phyloP scores from a whole-genome alignment of 2,329 filamentous ascomycete species.

The Seiridium unicorne region DNA sequence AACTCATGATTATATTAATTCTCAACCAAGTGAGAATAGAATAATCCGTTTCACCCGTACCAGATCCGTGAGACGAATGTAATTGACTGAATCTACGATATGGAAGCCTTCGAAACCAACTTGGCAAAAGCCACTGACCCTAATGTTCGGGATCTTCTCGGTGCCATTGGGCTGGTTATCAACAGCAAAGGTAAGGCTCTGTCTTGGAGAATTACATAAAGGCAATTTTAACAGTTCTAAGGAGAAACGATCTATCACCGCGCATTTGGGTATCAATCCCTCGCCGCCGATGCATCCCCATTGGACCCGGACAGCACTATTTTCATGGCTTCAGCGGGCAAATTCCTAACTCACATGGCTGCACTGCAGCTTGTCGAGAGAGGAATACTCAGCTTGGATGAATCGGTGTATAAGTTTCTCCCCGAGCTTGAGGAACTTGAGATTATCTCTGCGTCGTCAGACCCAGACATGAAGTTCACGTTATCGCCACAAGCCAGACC shows the following conservation, averaged over 20 bases:
- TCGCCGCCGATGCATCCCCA: background rate
- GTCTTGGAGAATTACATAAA: background rate
- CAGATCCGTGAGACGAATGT: too few species aligned
- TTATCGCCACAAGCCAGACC: conserved; percentile 11
- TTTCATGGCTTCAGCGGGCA: conserved; percentile 15
- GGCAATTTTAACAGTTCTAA: background rate
- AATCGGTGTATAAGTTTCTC: conserved; percentile 39
- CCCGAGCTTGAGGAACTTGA: conserved; percentile 41
- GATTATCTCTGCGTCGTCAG: conserved; percentile 40
- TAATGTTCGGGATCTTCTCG: background rate
- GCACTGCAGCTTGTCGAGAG: conserved; percentile 46
- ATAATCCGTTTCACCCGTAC: too few species aligned
- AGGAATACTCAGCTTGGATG: conserved; percentile 41
- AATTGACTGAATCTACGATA: background rate
- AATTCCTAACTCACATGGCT: conserved; percentile 45
- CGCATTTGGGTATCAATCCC: background rate
- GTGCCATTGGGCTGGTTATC: background rate
- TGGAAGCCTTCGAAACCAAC: conserved; percentile 1
- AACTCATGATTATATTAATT: too few species aligned
- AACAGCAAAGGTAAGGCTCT: conserved; percentile 1
- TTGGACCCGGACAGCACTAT: conserved; percentile 3
- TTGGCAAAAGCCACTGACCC: background rate
- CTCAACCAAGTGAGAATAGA: too few species aligned
- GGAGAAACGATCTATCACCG: background rate
- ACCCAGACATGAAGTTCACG: conserved; percentile 15